Base-by-base conservation (phyloP, 257 asterid species). In the Linderniella brevidens region DNA sequence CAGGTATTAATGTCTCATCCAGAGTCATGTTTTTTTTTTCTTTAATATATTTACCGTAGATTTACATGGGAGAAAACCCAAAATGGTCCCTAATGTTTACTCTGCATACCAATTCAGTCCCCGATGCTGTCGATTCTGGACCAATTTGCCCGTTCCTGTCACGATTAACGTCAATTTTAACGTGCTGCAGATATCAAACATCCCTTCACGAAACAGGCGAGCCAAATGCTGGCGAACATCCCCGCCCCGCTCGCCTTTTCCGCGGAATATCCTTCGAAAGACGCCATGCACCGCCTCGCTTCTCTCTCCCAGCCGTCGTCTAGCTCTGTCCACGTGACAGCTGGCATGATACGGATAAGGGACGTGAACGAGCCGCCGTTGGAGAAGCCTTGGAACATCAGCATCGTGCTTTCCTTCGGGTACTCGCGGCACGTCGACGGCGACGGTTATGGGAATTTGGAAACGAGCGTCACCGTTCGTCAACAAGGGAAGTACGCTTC, bases 181-280 rank as follows among this genome's bases (percentile, higher is more conserved):
- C 25, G 35, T 49, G 37, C 10, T 59, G 58, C 88, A 87, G 95
- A 68, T 65, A 45, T 43, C 54, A 68, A 73, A 41, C 51, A 75
- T 58, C 83, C 94, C 43, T 81, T 68, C 60, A 50, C 70, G 55
- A 74, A 75, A 59, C 61, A 79, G 51, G 88, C 99, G 9, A 85
- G 86, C 50, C 76, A 62, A 3, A 77, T 85, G 94, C 49, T 86
- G 82, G 92, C 83, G 55, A 65, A 72, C 73, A 61, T 79, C 64
- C 78, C 72, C 12, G 93, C 96, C 52, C 92, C 96, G 19, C 80
- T 94, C 5, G 96, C 99, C 51, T 58, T 79, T 64, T 94, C 99
- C 45, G 59, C 92, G 5, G 99, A 90, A 58, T 77, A 81, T 17
- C 88, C 96, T 49, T 57, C 86, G 12, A 79, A 90, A 58, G 72